Base-by-base conservation (phyloP, 768 basidiomycete species). In the Suillus weaverae region DNA sequence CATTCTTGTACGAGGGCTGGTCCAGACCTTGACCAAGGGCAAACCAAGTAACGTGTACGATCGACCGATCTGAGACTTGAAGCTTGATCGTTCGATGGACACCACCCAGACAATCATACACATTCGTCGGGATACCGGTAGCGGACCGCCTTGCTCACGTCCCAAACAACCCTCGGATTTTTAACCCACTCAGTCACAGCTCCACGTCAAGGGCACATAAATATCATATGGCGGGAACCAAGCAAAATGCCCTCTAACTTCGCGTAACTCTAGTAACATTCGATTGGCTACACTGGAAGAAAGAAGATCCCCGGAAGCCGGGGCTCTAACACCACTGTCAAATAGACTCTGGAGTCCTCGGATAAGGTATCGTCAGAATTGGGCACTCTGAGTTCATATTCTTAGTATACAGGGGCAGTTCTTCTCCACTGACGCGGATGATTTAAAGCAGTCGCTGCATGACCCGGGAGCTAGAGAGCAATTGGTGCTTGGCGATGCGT, bases 1-100 rank as follows among this genome's bases (percentile, higher is more conserved):
- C 53, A 54, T 41, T 53, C 55, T 67, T 67, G 67, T 62, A 61
- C 32, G 32, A 72, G 38, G 30, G 33, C 41, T 30, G 18, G 51
- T 18, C 51, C 8, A 36, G 38, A 41, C 57, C 26, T 59, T 30
- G 38, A 30, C 26, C 56, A 59, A 59, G 26, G 39, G 57, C 39
- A 59, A 59, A 41, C 30, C 30, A 59, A 39, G 38, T 39, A 30
- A 18, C 22, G 26, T 38, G 14, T 20, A 32, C 39, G 26, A 59
- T 54, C 53, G 20, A 54, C 11, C 6, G 33, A 54, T 59, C 57
- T 41, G 18, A 30, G 30, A 57, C 38, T 30, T 41, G 18, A 30
- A 20, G 39, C 38, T 30, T 32, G 53, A 54, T 54, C 53, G 53
- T 53, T 53, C 51, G 51, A 32, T 53, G 56, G 16, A 26, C 38